A percentile compares a stretch with the other conserved stretches of the same genome.
These are phyloP conservation scores for Paraglomus brasilianum DNA, from an alignment of 192 early-diverging fungal genomes.

Conservation along the genomic window DNA sequence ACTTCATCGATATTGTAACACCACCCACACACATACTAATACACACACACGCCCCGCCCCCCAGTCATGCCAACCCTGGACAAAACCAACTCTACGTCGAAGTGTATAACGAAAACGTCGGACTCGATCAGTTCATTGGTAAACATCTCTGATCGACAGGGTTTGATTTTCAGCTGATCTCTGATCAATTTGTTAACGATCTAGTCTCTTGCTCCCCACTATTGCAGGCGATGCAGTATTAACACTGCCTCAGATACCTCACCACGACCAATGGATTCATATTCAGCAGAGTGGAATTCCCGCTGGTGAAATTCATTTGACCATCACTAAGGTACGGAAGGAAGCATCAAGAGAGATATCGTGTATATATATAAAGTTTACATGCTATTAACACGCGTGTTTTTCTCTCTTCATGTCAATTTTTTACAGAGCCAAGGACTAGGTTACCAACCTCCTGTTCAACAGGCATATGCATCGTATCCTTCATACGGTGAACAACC, in stretches of 20 bases:
- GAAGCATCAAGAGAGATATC: no score
- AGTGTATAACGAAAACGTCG: slow-evolving; percentile 3
- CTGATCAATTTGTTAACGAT: background rate
- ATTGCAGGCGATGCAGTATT: background rate
- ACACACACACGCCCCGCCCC: no score
- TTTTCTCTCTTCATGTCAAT: no score
- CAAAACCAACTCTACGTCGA: slow-evolving; percentile 8
- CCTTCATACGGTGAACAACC: no score
- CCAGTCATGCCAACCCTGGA: slow-evolving; percentile 5
- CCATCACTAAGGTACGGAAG: background rate
- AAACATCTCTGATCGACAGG: background rate
- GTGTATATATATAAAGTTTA: no score
- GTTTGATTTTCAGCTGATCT: background rate
- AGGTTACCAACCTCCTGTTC: no score
- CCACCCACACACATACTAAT: no score
- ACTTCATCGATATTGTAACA: no score
- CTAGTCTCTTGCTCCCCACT: background rate
- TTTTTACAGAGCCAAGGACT: no score
- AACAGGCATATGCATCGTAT: no score
- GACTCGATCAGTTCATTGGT: background rate
- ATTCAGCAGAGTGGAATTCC: slow-evolving; percentile 5
- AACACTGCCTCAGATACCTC: background rate
- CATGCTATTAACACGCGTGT: no score
- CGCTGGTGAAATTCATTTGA: slow-evolving; percentile 17
- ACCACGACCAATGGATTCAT: slow-evolving; percentile 6